Evolutionary conservation across 2,329 filamentous ascomycete genomes (phyloP).

Genomic region (Botrytis squamosa): DNA sequence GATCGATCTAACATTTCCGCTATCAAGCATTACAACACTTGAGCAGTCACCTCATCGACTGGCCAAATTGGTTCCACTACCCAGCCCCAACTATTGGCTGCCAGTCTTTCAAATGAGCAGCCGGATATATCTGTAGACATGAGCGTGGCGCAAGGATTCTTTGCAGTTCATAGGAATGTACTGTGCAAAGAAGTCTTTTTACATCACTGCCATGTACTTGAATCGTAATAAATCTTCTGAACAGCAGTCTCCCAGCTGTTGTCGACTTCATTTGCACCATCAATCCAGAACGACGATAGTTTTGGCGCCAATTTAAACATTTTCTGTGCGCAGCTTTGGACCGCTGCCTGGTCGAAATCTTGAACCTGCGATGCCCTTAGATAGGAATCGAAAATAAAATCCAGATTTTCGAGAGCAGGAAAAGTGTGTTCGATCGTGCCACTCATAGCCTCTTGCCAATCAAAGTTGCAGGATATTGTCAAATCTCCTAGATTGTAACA

Average conservation of each 20-base stretch:
- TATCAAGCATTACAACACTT: background rate
- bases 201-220: background rate
- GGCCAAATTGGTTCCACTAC: background rate
- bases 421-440: background rate
- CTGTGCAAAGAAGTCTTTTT: no score
- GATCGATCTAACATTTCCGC: background rate
- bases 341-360: background rate
- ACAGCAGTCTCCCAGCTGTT: background rate
- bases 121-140: background rate
- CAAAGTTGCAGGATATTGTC: background rate
- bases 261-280: background rate
- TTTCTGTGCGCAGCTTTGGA: background rate
- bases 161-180: background rate
- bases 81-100: background rate
- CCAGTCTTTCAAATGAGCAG: background rate
- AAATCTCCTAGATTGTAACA: background rate
- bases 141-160: background rate
- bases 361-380: background rate
- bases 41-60: background rate
- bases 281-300: background rate
- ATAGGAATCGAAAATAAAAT: background rate
- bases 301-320: background rate
- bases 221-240: background rate
- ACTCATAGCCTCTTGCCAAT: conserved; percentile 1
- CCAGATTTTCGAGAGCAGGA: background rate